Evolutionary conservation across 2,329 filamentous ascomycete genomes (phyloP), one percentile per base, ranked within the genome.

Genomic region (Sphaerostilbella broomeana): DNA sequence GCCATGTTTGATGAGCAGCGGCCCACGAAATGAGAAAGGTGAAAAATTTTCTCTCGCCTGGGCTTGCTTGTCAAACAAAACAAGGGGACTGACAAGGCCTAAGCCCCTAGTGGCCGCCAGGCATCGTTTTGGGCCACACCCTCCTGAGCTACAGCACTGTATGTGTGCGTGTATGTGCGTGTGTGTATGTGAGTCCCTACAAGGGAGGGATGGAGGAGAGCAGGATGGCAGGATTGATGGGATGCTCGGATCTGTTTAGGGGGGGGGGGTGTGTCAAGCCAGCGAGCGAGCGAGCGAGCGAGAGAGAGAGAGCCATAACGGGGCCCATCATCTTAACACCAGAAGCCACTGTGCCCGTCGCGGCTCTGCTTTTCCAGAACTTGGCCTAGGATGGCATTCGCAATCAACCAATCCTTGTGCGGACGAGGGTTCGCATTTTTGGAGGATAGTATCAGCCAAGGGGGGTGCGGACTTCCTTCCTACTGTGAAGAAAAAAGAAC

Each of bases 11-110:
- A 43, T 43, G 41, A 40, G 36, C 30, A 31, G 38, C 31, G 41
- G 36, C 41, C 22, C 41, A 42, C 38, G 44, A 46, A 46, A 46
- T 45, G 44, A 45, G 29, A 37, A n/a, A 36, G 21, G 30, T 35
- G 42, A 46, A 46, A 46, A 33, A 19, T 46, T 46, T 46, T 44
- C 44, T 40, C 31, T 34, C 18, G 17, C n/a, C n/a, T n/a, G 28
- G 28, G 13, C 17, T 31, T 13, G 6, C 37, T 38, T 41, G 43
- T 40, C 35, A 34, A 44, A 41, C 34, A 38, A 44, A n/a, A n/a
- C n/a, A n/a, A n/a, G n/a, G 44, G 34, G 35, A 37, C 38, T 35
- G 38, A 36, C 40, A 33, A 43, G 32, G 13, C 20, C 28, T 34
- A 34, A 42, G 40, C 40, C 40, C n/a, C 32, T 41, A 35, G 38